phyloP scores from a whole-genome alignment of 306 rosid genomes.

The Cicer judaicum region DNA sequence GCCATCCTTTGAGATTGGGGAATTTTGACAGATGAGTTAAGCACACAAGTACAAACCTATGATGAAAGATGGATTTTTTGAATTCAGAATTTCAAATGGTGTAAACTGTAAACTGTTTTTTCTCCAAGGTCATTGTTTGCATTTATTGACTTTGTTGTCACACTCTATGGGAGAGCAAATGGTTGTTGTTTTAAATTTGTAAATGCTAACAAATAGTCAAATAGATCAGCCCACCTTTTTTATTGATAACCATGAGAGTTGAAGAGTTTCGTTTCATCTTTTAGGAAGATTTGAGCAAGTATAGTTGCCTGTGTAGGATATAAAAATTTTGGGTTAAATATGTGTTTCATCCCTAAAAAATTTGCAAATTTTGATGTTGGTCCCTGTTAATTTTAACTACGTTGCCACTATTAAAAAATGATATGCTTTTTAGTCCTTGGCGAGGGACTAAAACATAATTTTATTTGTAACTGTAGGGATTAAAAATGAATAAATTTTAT shows the following conservation, averaged over 20 bases:
- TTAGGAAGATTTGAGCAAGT: not conserved
- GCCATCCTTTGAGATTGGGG: conserved; percentile 7
- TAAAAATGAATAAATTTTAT: not conserved
- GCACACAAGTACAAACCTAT: conserved; percentile 6
- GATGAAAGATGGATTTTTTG: conserved; percentile 19
- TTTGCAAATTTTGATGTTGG: not conserved
- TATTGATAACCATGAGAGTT: conserved; percentile 21
- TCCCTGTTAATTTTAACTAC: not conserved
- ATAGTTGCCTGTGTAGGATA: conserved; percentile 7
- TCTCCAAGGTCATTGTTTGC: not conserved
- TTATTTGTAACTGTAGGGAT: not conserved
- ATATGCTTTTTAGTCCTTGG: not conserved
- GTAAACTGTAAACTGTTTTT: conserved; percentile 1
- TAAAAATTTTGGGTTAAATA: not conserved
- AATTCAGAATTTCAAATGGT: conserved; percentile 12
- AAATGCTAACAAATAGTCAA: not conserved
- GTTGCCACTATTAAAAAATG: not conserved
- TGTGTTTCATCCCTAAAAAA: not conserved
- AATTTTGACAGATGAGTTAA: not conserved
- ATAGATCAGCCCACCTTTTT: not conserved
- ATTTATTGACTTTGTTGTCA: not conserved
- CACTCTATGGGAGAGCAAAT: not conserved
- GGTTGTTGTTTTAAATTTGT: conserved; percentile 5
- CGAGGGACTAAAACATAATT: not conserved
- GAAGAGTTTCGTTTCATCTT: conserved; percentile 4